phyloP scores from a whole-genome alignment of 176 grass and related monocot species.

The Lolium perenne region DNA sequence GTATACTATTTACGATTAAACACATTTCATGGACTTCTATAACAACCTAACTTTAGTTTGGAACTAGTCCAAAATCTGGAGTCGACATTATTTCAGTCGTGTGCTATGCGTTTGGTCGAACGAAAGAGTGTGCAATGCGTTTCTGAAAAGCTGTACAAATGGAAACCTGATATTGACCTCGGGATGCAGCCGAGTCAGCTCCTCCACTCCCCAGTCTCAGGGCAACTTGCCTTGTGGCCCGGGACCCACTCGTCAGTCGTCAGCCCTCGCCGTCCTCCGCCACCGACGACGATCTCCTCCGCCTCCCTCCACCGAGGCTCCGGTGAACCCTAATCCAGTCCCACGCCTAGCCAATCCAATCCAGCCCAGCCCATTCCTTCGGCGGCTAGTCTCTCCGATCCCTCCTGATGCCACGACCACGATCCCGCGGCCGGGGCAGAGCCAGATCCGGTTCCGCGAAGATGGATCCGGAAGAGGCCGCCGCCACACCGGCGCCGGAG shows the following conservation, averaged over 20 bases:
- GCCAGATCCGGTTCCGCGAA: constrained; percentile 45
- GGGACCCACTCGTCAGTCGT: background rate
- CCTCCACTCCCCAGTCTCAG: background rate
- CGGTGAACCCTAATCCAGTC: constrained; percentile 16
- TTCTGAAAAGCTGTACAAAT: background rate
- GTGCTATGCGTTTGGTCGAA: background rate
- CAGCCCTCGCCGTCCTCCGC: background rate
- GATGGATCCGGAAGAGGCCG: constrained; percentile 61
- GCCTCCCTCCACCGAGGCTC: background rate
- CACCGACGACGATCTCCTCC: constrained; percentile 31
- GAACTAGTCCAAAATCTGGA: background rate
- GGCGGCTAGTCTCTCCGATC: background rate
- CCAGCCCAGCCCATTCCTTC: background rate
- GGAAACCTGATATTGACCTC: background rate
- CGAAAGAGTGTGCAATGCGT: background rate
- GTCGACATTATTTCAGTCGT: background rate
- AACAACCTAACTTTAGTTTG: no score
- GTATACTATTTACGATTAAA: no score
- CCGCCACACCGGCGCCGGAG: constrained; percentile 21
- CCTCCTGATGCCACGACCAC: constrained; percentile 1
- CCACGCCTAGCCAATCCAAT: background rate
- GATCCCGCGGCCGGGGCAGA: constrained; percentile 35
- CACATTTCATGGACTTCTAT: no score
- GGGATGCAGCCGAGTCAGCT: background rate
- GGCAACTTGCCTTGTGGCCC: background rate